Evolutionary conservation across 495 filamentous ascomycete genomes (phyloP), one percentile per base, ranked within the genome.

Genomic region (Talaromyces thailandensis): DNA sequence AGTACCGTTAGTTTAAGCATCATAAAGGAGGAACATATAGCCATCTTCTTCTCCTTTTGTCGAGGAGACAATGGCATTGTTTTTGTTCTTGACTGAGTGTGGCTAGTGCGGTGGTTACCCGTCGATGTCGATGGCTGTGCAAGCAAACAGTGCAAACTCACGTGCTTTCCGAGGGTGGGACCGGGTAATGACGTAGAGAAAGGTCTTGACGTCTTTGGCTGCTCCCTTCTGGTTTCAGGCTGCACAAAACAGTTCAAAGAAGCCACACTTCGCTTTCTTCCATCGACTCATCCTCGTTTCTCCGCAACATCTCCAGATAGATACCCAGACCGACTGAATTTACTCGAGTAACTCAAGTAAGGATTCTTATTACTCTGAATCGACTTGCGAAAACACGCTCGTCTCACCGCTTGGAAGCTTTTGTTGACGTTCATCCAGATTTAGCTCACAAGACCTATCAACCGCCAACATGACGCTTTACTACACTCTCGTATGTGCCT

Each of bases 401-500:
- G 24, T 25, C 51, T 55, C 26, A 31, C 55, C 29, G 55, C 55
- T 57, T 57, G 55, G 24, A 57, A 35, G 26, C 55, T 57, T 60
- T 61, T 51, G 43, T 52, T 61, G 59, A 61, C 43, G 18, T 31
- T 52, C 21, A 9, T 32, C 28, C 24, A 51, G 37, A 21, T 9
- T n/a, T 23, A 61, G 24, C 40, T 35, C 23, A 24, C 18, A 45
- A 56, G 26, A n/a, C 25, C 16, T 2, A 56, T 26, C 59, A 51
- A 52, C 66, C 67, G 70, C 66, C 84, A 88, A 75, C 63, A 98
- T 98, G 94, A 98, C 95, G 76, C 92, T 98, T 74, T 98, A 98
- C 82, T 98, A 96, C 83, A 92, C 85, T 68, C 84, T 98, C 61
- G 94, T 97, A 90, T 71, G 91, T 85, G 53, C 58, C 14, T 9